These are phyloP conservation scores for Penicillium sumatraense DNA, from an alignment of 2,329 filamentous ascomycete species.

Conservation along the genomic window DNA sequence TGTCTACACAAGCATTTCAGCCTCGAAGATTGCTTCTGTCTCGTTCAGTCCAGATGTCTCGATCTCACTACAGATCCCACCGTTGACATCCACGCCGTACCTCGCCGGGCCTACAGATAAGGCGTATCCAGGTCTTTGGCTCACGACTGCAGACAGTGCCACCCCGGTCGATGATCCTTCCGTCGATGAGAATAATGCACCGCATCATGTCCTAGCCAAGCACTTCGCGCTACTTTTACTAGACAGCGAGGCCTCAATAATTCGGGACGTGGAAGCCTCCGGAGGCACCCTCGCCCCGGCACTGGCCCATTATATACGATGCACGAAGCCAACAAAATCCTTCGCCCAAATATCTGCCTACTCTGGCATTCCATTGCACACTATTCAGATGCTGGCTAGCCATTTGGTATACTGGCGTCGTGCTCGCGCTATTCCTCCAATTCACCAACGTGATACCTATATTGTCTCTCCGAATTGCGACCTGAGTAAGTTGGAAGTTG, in stretches of 20 bases:
- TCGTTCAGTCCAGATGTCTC: constrained; percentile 69
- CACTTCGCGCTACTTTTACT: constrained; percentile 87
- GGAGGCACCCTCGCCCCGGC: constrained; percentile 75
- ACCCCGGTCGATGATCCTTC: constrained; percentile 68
- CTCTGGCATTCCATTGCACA: constrained; percentile 71
- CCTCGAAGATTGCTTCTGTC: constrained; percentile 83
- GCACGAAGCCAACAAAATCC: constrained; percentile 64
- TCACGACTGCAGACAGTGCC: constrained; percentile 83
- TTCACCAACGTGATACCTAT: constrained; percentile 88
- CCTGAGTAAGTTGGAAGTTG: constrained; percentile 69
- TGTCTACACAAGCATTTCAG: constrained; percentile 78
- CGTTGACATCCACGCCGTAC: constrained; percentile 70
- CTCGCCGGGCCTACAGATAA: constrained; percentile 71
- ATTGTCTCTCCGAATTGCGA: constrained; percentile 91
- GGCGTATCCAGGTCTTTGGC: constrained; percentile 76
- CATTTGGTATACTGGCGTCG: constrained; percentile 97
- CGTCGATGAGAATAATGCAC: constrained; percentile 61
- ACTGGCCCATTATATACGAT: constrained; percentile 73
- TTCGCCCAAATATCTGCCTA: constrained; percentile 71
- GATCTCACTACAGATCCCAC: constrained; percentile 67
- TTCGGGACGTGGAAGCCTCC: constrained; percentile 70
- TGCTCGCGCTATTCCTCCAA: constrained; percentile 85
- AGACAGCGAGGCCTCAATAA: constrained; percentile 79
- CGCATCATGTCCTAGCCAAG: constrained; percentile 70
- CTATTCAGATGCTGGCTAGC: constrained; percentile 84